Evolutionary conservation across 192 early-diverging fungal species (phyloP).

Genomic region (Entrophospora sp.): DNA sequence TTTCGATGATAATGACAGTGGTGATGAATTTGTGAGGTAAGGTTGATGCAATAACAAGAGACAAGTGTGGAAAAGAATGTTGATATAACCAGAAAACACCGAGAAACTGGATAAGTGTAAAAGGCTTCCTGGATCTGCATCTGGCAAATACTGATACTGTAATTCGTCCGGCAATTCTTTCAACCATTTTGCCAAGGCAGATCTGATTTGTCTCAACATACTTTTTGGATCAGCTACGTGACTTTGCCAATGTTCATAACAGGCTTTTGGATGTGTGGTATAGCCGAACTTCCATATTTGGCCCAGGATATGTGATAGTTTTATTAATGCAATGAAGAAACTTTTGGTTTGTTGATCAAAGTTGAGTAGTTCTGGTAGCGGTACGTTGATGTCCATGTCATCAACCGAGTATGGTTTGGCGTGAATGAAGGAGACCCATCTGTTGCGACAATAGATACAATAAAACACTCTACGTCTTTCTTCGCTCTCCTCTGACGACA

Average conservation of each 20-base stretch:
- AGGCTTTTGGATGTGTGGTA: slow-evolving; percentile 19
- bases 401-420: slow-evolving; percentile 7
- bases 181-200: slow-evolving; percentile 18
- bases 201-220: slow-evolving; percentile 10
- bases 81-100: slow-evolving; percentile 12
- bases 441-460: slow-evolving; percentile 17
- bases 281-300: slow-evolving; percentile 21
- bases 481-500: slow-evolving; percentile 3
- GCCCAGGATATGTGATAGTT: slow-evolving; percentile 12
- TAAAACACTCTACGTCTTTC: slow-evolving; percentile 20
- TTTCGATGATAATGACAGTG: neutral
- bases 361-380: slow-evolving; percentile 2
- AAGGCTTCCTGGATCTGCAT: neutral
- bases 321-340: slow-evolving; percentile 12
- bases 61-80: slow-evolving; percentile 20
- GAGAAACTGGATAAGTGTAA: slow-evolving; percentile 14
- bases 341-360: neutral
- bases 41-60: slow-evolving; percentile 20
- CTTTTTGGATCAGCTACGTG: slow-evolving; percentile 18
- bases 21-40: slow-evolving; percentile 1
- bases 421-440: neutral
- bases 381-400: slow-evolving; percentile 12
- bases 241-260: neutral
- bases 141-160: slow-evolving; percentile 21
- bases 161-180: slow-evolving; percentile 20